phyloP scores from a whole-genome alignment of 2,329 filamentous ascomycete species.

The Teratosphaeria nubilosa region DNA sequence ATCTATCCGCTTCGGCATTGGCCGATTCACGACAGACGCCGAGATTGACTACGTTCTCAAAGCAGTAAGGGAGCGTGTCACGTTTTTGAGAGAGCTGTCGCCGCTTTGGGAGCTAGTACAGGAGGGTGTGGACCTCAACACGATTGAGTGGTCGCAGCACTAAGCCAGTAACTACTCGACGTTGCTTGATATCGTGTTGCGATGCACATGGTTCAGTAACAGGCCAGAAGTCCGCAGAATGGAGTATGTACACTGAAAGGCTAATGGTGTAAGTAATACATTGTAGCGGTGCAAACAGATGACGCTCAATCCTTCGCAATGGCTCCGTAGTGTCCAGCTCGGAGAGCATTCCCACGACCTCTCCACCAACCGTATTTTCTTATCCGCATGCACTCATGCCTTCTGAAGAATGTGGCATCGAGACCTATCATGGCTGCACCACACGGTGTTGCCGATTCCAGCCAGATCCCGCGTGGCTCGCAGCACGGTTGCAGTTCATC shows the following conservation, averaged over 20 bases:
- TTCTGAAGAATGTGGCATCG: not conserved
- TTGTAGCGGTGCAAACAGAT: not conserved
- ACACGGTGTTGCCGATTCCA: not conserved
- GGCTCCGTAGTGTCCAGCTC: not conserved
- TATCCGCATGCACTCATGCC: not conserved
- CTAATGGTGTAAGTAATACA: not conserved
- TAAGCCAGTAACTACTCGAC: conserved; percentile 30
- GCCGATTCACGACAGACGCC: conserved; percentile 84
- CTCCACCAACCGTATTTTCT: not conserved
- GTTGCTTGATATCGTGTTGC: not conserved
- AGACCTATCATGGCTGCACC: not conserved
- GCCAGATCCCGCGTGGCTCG: not conserved
- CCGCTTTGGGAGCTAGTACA: conserved; percentile 97
- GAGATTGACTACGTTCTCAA: conserved; percentile 98
- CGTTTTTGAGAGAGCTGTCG: conserved; percentile 86
- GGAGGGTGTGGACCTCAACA: conserved; percentile 89
- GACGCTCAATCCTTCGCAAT: not conserved
- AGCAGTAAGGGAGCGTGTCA: conserved; percentile 81
- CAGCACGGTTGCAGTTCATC: not conserved
- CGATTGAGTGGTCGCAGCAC: conserved; percentile 97
- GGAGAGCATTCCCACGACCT: not conserved
- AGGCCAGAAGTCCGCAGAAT: not conserved
- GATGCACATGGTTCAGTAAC: not conserved
- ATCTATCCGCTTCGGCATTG: conserved; percentile 95
- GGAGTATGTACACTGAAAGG: not conserved